Percentiles rank a stretch among this genome's conserved stretches.
phyloP scores from a whole-genome alignment of 306 rosid genomes.

The Carpinus fangiana region DNA sequence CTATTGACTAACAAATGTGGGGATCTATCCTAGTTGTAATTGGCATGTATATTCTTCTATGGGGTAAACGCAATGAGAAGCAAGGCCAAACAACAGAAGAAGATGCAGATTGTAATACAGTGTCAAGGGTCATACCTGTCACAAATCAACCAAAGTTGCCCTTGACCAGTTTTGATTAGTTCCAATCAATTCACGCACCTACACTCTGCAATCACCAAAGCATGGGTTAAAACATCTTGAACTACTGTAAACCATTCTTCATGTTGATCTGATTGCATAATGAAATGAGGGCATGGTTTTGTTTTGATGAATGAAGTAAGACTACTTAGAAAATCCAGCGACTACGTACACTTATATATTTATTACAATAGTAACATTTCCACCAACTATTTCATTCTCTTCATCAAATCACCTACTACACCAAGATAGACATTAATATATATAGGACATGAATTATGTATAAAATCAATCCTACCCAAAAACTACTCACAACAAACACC shows the following conservation, averaged over 20 bases:
- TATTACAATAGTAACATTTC: too few species aligned
- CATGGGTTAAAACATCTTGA: neutral
- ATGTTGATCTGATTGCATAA: neutral
- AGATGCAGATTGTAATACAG: slow-evolving; percentile 32
- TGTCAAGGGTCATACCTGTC: slow-evolving; percentile 27
- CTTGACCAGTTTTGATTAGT: neutral
- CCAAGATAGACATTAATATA: too few species aligned
- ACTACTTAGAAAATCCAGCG: too few species aligned
- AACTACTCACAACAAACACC: too few species aligned
- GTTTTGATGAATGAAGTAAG: neutral
- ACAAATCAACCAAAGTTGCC: slow-evolving; percentile 9
- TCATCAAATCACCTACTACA: too few species aligned
- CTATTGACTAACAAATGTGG: neutral
- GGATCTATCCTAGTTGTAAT: slow-evolving; percentile 71
- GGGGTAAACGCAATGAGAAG: slow-evolving; percentile 70
- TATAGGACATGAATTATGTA: too few species aligned
- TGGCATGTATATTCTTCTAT: slow-evolving; percentile 76
- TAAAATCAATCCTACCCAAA: too few species aligned
- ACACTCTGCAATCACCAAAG: neutral
- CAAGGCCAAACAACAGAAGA: slow-evolving; percentile 49
- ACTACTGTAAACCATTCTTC: neutral
- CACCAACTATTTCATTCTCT: too few species aligned
- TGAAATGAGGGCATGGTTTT: neutral
- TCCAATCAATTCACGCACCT: neutral
- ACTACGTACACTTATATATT: too few species aligned